phyloP scores from a whole-genome alignment of 305 asterid genomes.

The Fraxinus baroniana region DNA sequence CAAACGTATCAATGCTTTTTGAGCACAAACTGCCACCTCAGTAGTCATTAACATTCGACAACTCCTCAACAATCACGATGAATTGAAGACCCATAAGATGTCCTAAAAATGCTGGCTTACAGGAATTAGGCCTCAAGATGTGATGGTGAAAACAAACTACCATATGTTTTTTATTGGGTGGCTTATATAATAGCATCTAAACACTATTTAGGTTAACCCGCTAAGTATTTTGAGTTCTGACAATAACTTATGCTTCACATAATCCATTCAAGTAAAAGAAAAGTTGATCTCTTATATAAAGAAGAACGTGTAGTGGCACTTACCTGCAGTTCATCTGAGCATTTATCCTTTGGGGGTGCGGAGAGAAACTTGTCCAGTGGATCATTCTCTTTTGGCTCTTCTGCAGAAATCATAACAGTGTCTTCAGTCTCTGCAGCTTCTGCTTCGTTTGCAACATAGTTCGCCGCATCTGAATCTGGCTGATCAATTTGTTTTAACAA shows the following conservation, averaged over 20 bases:
- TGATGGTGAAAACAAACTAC: background rate
- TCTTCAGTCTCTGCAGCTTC: constrained; percentile 51
- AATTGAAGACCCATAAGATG: background rate
- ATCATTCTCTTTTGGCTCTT: constrained; percentile 54
- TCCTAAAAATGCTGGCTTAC: background rate
- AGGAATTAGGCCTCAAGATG: background rate
- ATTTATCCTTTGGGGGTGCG: constrained; percentile 64
- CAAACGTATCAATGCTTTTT: background rate
- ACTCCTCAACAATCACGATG: background rate
- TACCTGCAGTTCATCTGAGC: constrained; percentile 89
- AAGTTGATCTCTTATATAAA: background rate
- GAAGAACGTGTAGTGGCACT: constrained; percentile 23
- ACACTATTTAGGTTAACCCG: background rate
- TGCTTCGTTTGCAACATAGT: constrained; percentile 33
- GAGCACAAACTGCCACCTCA: background rate
- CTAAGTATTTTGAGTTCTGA: background rate
- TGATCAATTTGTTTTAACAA: constrained; percentile 43
- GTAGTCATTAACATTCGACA: background rate
- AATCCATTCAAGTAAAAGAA: background rate
- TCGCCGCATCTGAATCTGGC: constrained; percentile 37
- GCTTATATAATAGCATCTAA: background rate
- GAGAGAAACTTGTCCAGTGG: constrained; percentile 69
- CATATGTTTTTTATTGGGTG: background rate
- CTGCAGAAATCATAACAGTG: constrained; percentile 44
- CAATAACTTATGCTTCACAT: background rate